Base-by-base conservation (phyloP, 371 early-diverging fungal species). In the Actinomucor elegans region DNA sequence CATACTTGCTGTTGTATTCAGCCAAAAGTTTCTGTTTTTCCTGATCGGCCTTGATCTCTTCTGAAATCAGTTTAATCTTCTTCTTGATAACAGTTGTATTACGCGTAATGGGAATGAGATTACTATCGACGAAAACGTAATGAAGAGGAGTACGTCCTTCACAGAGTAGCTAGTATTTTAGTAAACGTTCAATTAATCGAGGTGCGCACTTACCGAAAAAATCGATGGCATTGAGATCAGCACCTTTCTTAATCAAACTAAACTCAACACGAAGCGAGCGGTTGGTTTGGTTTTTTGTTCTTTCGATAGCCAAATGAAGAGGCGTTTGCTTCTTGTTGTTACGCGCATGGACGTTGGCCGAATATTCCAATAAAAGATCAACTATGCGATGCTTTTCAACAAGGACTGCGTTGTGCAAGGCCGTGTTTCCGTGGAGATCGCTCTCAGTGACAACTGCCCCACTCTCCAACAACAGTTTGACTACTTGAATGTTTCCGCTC, bases 111-210 rank as follows among this genome's bases (percentile, higher is more conserved):
- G 87, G 83, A 35, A 84, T 74, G 1, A 37, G 28, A 14, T 69
- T 40, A 28, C 69, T 34, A 3, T 69, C 55, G 2, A 67, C 55
- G 45, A 84, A 84, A 0, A 69, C 75, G 24, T 81, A 68, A 51
- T 84, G 84, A 6, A 86, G 59, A 6, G 84, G 77, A 5, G 82
- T 80, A 18, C 87, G 77, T 1, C 81, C 79, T 73, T 41, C 0
- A 17, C 3, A 41, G 18, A 28, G 14, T 0, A 11, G 7, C 18
- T 4, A 47, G 33, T n/a, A 9, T 12, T n/a, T n/a, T n/a, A n/a
- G n/a, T n/a, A n/a, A 4, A 3, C 11, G 14, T 29, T 45, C 8
- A 18, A 45, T 20, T 4, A 27, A 2, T 2, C n/a, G 10, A 2
- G 26, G 17, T 18, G 4, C 33, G 24, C 0, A 59, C 58, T 48